A percentile compares a stretch with the other conserved stretches of the same genome.
Evolutionary conservation across 139 green algal genomes (phyloP).

Genomic region (Mesotaenium endlicherianum): DNA sequence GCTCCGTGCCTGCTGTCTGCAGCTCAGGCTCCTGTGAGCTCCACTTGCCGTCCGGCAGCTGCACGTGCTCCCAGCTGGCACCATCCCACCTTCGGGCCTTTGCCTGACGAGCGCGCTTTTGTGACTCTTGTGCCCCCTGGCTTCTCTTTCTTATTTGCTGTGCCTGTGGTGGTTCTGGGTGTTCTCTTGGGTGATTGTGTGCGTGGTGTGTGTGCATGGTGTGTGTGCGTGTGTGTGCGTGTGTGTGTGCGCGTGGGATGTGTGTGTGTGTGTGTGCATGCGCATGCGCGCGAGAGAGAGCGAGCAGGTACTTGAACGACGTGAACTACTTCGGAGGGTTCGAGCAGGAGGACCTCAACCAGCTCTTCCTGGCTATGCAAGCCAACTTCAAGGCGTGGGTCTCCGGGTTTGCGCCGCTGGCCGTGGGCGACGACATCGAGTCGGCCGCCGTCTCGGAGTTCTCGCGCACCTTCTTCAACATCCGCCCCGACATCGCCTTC

Average conservation of each 20-base stretch:
- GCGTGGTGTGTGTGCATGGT: no score
- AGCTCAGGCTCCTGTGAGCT: no score
- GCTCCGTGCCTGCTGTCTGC: no score
- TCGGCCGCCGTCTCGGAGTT: conserved; percentile 39
- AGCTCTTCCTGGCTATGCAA: conserved; percentile 45
- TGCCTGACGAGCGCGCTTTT: not conserved
- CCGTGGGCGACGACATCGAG: conserved; percentile 32
- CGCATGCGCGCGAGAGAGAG: not conserved
- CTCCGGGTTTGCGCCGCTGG: conserved; percentile 41
- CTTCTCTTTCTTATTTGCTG: no score
- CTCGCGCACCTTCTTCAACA: conserved; percentile 44
- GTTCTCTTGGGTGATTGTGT: no score
- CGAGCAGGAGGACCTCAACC: conserved; percentile 38
- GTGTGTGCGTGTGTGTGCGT: no score
- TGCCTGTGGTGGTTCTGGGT: no score
- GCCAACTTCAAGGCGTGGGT: conserved; percentile 46
- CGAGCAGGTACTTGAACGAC: conserved; percentile 47
- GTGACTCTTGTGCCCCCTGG: no score
- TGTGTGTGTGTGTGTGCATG: not conserved
- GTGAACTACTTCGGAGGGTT: conserved; percentile 37
- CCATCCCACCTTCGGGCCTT: no score
- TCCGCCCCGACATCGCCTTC: conserved; percentile 48
- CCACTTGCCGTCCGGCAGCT: no score
- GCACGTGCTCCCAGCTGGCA: no score
- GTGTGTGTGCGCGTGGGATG: not conserved